Evolutionary conservation across 257 asterid genomes (phyloP).

Genomic region (Solanum phureja): DNA sequence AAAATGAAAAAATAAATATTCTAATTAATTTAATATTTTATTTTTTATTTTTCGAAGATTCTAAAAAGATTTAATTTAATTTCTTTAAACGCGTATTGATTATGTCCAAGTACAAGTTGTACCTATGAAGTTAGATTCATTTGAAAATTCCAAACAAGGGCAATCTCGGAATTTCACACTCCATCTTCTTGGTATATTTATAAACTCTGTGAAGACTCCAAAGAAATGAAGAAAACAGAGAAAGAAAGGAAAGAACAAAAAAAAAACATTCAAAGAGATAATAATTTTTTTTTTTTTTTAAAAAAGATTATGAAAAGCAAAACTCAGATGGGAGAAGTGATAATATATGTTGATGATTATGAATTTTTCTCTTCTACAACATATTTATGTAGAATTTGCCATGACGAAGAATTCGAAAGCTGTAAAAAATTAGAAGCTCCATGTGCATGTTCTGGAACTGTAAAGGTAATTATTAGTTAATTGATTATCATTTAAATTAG

Average conservation of each 20-base stretch:
- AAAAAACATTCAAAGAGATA: background rate
- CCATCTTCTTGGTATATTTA: conserved; percentile 8
- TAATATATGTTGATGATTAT: conserved; percentile 40
- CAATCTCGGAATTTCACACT: conserved; percentile 16
- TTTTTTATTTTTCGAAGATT: background rate
- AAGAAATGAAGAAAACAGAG: background rate
- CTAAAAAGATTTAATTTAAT: background rate
- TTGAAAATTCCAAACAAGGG: conserved; percentile 14
- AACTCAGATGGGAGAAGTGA: conserved; percentile 39
- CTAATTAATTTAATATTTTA: background rate
- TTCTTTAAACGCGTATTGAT: conserved; percentile 7
- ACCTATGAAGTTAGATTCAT: background rate
- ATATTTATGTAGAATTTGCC: conserved; percentile 75
- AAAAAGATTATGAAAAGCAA: background rate
- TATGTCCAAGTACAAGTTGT: background rate
- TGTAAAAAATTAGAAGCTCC: conserved; percentile 51
- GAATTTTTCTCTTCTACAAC: conserved; percentile 6
- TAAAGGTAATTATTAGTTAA: conserved; percentile 32
- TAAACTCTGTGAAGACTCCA: background rate
- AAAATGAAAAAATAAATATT: background rate
- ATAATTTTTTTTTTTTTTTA: fast-evolving
- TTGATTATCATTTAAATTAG: background rate
- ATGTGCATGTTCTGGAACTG: conserved; percentile 90
- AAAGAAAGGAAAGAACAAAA: background rate
- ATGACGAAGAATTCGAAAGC: conserved; percentile 69